phyloP scores from a whole-genome alignment of 441 rosid genomes.

The Corymbia citriodora region DNA sequence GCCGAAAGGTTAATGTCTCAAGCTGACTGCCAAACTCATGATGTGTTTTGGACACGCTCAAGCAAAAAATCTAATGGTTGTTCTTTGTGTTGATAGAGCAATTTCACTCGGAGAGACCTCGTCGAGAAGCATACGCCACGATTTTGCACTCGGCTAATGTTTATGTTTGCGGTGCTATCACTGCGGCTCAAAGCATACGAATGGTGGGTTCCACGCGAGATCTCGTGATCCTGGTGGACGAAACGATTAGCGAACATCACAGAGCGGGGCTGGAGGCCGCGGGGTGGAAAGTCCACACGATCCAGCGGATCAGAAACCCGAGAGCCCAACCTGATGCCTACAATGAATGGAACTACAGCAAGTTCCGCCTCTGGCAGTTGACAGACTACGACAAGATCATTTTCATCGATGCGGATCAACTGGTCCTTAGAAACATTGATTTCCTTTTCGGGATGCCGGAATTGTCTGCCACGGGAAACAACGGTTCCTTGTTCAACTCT shows the following conservation, averaged over 20 bases:
- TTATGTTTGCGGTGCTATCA: not conserved
- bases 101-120: not conserved
- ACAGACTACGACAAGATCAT: slow-evolving; percentile 10
- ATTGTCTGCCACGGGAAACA: slow-evolving; percentile 2
- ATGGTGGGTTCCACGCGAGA: not conserved
- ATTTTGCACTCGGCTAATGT: not conserved
- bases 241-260: slow-evolving; percentile 1
- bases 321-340: not conserved
- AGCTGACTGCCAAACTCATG: not conserved
- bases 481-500: slow-evolving; percentile 1
- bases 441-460: slow-evolving; percentile 9
- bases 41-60: not conserved
- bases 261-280: not conserved
- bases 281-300: slow-evolving; percentile 3
- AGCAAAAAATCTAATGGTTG: not conserved
- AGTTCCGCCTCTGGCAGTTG: slow-evolving; percentile 14
- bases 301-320: slow-evolving; percentile 6
- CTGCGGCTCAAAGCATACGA: slow-evolving; percentile 4
- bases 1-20: slow-evolving; percentile 55
- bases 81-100: not conserved
- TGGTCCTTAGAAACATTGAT: slow-evolving; percentile 2
- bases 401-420: slow-evolving; percentile 2
- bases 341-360: slow-evolving; percentile 12
- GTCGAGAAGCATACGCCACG: slow-evolving; percentile 8
- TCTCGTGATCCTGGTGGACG: slow-evolving; percentile 5